These are phyloP conservation scores for Sesbania bispinosa DNA, from an alignment of 306 rosid species.

Conservation along the genomic window DNA sequence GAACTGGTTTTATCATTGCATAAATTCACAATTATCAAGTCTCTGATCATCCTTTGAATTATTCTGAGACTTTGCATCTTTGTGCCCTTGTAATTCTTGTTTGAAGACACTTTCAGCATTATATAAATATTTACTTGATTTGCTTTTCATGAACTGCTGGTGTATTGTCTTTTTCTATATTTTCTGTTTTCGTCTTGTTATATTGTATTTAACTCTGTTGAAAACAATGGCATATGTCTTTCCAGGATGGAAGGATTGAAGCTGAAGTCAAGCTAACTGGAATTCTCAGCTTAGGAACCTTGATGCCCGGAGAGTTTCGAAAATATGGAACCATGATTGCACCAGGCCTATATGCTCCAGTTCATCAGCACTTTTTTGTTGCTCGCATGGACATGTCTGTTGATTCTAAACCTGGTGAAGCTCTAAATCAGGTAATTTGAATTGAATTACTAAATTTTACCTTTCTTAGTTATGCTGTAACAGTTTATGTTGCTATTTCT, in stretches of 20 bases:
- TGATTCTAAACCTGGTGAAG: slow-evolving; percentile 93
- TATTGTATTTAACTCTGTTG: slow-evolving; percentile 18
- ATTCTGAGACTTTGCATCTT: not conserved
- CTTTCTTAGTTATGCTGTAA: not conserved
- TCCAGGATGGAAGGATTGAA: slow-evolving; percentile 93
- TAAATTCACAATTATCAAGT: slow-evolving; percentile 1
- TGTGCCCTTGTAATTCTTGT: not conserved
- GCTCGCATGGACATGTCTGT: slow-evolving; percentile 98
- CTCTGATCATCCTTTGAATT: not conserved
- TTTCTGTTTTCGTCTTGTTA: not conserved
- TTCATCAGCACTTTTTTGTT: slow-evolving; percentile 91
- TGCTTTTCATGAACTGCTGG: not conserved
- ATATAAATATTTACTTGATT: not conserved
- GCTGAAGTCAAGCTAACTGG: slow-evolving; percentile 94
- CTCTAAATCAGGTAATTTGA: slow-evolving; percentile 74
- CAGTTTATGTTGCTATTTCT: not conserved
- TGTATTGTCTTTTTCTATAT: not conserved
- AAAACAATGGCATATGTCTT: slow-evolving; percentile 24
- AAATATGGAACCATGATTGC: slow-evolving; percentile 91
- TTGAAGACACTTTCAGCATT: not conserved
- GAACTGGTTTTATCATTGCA: not conserved
- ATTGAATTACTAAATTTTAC: not conserved
- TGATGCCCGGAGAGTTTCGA: slow-evolving; percentile 81
- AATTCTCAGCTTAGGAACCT: slow-evolving; percentile 88
- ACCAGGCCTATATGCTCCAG: slow-evolving; percentile 91